Conservation (phyloP, 495 filamentous ascomycete genomes). For the Aspergillus avenaceus region DNA sequence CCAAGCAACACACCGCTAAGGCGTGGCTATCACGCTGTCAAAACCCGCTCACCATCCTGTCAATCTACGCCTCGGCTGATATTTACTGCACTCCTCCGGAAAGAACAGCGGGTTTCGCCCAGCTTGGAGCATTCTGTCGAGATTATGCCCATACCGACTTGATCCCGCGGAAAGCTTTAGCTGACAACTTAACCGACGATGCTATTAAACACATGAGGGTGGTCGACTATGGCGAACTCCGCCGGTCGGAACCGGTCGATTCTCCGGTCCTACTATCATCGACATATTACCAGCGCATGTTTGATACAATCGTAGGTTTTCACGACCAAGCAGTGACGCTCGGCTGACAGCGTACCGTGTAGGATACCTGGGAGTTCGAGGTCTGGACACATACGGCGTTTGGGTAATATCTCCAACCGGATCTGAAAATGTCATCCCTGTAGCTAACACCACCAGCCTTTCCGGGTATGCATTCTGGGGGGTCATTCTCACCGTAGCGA, state of each 20-base stretch:
- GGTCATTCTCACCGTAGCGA: conserved; percentile 21
- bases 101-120: conserved; percentile 20
- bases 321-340: too few species aligned
- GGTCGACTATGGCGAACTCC: conserved; percentile 29
- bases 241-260: conserved; percentile 11
- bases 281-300: conserved; percentile 27
- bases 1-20: conserved; percentile 10
- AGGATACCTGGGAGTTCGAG: conserved; percentile 35
- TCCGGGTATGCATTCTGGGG: conserved; percentile 35
- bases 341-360: neutral
- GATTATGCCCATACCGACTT: conserved; percentile 23
- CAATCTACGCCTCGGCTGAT: conserved; percentile 36
- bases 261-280: conserved; percentile 27
- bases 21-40: conserved; percentile 30
- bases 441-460: conserved; percentile 4
- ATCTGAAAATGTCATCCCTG: neutral
- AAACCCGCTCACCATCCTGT: conserved; percentile 30
- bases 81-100: conserved; percentile 29
- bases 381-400: conserved; percentile 35
- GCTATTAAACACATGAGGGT: conserved; percentile 28
- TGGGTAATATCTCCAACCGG: conserved; percentile 16
- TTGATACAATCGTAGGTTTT: conserved; percentile 29
- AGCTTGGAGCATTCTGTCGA: conserved; percentile 24
- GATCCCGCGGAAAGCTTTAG: conserved; percentile 27
- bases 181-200: conserved; percentile 35